Base-by-base conservation (phyloP, 2,329 filamentous ascomycete species). In the Exophiala aquamarina region DNA sequence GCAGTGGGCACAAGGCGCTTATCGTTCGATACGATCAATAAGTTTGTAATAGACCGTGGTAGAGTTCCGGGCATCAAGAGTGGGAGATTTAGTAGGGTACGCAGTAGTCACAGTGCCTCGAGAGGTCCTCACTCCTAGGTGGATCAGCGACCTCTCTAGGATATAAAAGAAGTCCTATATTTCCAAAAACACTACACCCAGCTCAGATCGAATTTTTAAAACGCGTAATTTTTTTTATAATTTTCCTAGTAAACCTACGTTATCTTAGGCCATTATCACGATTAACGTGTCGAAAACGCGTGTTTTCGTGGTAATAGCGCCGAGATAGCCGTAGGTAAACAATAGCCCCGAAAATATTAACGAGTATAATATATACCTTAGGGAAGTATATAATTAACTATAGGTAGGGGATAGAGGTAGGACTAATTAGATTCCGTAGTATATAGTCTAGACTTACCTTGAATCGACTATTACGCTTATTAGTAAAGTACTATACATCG, bases 221-320 rank as follows among this genome's bases (percentile, higher is more conserved):
- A 36, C 33, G 33, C 33, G 33, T 7, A 36, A 36, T 18, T 36
- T 36, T 15, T n/a, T n/a, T 6, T 36, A 15, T 36, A 7, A 36
- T 17, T 36, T 36, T 36, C 33, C 33, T 36, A 19, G 19, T 15
- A 36, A 86, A 52, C 57, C 62, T 61, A 57, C 3, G 41, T 37
- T 36, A 35, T 35, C 32, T 17, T 4, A 23, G 32, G 19, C 19
- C 37, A 40, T 40, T 40, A 40, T 26, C 20, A 40, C 37, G 37
- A 21, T 26, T 40, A 20, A 26, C 37, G 7, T 29, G 41, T 36
- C 29, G 18, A 44, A 44, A 38, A 38, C 42, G 42, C 42, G 42
- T 44, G 17, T 13, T 38, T 44, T 44, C 42, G 42, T 44, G 42
- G 34, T 38, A 44, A 44, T 44, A 23, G 42, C 33, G 15, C 42